Evolutionary conservation across 1,284 basidiomycete species (phyloP), one percentile per base, ranked within the genome.

Genomic region (Tilletiopsis washingtonensis): DNA sequence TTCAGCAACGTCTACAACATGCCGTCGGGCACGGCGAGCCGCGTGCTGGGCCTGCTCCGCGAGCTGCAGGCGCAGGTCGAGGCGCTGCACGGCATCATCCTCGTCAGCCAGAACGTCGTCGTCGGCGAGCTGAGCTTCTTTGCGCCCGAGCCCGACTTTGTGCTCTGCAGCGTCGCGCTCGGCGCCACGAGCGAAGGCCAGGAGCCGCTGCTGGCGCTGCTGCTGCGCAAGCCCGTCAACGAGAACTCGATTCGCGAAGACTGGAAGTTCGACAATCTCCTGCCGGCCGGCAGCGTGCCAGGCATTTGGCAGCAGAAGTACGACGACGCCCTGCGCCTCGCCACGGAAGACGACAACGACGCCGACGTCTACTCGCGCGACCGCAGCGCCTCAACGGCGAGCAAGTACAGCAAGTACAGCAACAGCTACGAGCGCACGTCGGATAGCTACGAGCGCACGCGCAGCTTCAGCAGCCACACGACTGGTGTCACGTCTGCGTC

Each of bases 211-310:
- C 38, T 47, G 14, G 25, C 23, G 15, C n/a, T 47, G 15, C 17
- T 47, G 2, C n/a, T 47, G 15, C 11, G 19, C n/a, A 17, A 26
- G 5, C 34, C 37, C 15, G 46, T 34, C 15, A 20, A 21, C 3
- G 20, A 25, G 19, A 23, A 47, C 12, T 11, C 38, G 17, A 20
- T 12, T 15, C 25, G 9, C 14, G 6, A 17, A 34, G 3, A 25
- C 17, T 47, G n/a, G n/a, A 47, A 47, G 38, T 47, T 38, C 17
- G 46, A 47, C 23, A 47, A 47, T 43, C 42, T 47, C 11, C 23
- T 47, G 5, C 46, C 46, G 7, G 12, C 11, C 23, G 37, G 41
- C 39, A 20, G 25, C 1, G 38, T 39, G 5, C 29, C 46, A 15
- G 46, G 37, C n/a, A 7, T 17, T 7, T 47, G 46, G 46, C 29